Conservation (phyloP, 2,329 filamentous ascomycete genomes). For the Fusarium sp. region DNA sequence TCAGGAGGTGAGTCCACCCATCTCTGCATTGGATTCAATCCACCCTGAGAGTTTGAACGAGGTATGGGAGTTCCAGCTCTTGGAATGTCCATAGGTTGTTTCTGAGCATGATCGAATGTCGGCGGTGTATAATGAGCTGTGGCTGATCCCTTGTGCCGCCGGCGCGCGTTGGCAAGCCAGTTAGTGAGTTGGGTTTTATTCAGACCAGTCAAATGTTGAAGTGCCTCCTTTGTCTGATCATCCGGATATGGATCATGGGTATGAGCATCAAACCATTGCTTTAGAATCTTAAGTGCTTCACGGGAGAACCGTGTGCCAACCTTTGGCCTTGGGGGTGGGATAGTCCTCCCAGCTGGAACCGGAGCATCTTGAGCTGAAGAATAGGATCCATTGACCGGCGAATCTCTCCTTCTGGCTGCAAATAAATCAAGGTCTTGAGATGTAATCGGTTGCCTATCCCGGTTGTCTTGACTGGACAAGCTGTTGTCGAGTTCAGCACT, state of each 20-base stretch:
- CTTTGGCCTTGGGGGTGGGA: neutral
- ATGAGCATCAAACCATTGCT: constrained; percentile 76
- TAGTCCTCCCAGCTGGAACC: neutral
- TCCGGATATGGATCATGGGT: constrained; percentile 83
- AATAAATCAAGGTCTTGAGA: neutral
- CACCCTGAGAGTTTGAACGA: neutral
- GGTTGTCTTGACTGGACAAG: neutral
- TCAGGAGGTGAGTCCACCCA: neutral
- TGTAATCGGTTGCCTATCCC: too few species aligned
- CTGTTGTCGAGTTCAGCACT: neutral
- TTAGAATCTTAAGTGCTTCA: neutral
- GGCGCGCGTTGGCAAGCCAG: constrained; percentile 87
- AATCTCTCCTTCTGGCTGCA: neutral
- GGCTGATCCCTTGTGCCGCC: constrained; percentile 54
- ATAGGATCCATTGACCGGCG: neutral
- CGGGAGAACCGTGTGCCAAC: constrained; percentile 4
- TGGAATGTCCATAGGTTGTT: neutral
- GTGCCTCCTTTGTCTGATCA: constrained; percentile 80
- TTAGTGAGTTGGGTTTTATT: constrained; percentile 83
- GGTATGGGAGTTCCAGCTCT: neutral
- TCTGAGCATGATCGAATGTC: neutral
- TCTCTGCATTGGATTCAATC: neutral
- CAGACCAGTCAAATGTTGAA: constrained; percentile 79
- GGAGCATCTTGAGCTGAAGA: neutral
- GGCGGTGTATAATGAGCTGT: neutral